Conservation (phyloP, 148 eudicot species). For the Pharnaceum exiguum region DNA sequence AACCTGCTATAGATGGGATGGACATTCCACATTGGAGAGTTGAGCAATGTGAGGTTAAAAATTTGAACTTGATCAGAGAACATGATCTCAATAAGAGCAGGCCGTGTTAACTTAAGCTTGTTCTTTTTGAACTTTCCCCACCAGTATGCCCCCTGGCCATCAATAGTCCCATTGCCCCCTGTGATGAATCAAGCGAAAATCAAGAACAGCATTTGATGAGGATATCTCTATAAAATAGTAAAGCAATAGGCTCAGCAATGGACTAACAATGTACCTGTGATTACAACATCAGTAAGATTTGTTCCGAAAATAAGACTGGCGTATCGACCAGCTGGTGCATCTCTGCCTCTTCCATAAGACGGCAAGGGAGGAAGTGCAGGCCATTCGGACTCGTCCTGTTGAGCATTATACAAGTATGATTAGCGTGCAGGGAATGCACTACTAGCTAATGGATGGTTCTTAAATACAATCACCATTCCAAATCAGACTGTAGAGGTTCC, state of each 20-base stretch:
- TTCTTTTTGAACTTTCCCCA: slow-evolving; percentile 67
- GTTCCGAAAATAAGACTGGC: slow-evolving; percentile 83
- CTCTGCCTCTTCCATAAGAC: slow-evolving; percentile 88
- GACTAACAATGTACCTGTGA: slow-evolving; percentile 52
- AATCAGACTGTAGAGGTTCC: too few species aligned
- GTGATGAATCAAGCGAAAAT: not conserved
- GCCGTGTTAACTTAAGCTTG: slow-evolving; percentile 57
- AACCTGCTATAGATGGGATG: slow-evolving; percentile 92
- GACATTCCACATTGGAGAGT: slow-evolving; percentile 91
- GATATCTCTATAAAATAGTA: not conserved
- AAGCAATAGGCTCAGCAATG: not conserved
- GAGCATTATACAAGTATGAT: too few species aligned
- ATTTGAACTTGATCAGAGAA: slow-evolving; percentile 70
- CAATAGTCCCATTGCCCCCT: slow-evolving; percentile 87
- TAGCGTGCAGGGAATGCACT: too few species aligned
- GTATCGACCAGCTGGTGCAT: slow-evolving; percentile 63
- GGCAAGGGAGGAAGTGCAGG: slow-evolving; percentile 72
- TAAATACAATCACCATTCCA: too few species aligned
- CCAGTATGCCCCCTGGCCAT: slow-evolving; percentile 89
- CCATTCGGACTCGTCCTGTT: slow-evolving; percentile 70
- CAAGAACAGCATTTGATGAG: not conserved
- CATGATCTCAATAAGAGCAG: slow-evolving; percentile 87
- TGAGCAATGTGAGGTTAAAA: slow-evolving; percentile 66
- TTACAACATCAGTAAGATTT: slow-evolving; percentile 82
- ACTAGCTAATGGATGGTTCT: too few species aligned